These are phyloP conservation scores for Trichoderma pleuroti DNA, from an alignment of 2,329 filamentous ascomycete species.

Conservation along the genomic window DNA sequence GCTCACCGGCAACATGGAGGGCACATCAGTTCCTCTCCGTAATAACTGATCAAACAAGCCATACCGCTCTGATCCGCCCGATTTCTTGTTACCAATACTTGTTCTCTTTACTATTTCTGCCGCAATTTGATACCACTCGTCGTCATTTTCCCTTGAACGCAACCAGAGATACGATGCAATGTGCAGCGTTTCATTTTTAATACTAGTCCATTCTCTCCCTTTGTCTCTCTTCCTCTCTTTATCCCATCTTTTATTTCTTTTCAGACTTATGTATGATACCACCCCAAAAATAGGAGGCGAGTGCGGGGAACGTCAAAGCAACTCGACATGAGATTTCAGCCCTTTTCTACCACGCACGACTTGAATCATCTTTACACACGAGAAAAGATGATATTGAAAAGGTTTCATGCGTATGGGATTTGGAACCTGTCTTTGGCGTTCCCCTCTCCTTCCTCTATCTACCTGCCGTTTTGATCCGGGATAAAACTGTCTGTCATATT, in stretches of 20 bases:
- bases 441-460: constrained; percentile 16
- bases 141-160: constrained; percentile 14
- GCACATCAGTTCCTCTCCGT: constrained; percentile 26
- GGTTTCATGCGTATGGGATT: not conserved
- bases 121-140: constrained; percentile 21
- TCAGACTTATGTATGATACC: constrained; percentile 28
- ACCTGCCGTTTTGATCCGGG: not conserved
- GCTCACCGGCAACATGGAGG: constrained; percentile 80
- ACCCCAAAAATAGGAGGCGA: constrained; percentile 22
- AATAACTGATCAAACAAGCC: constrained; percentile 4
- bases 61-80: not conserved
- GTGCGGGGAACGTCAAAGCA: constrained; percentile 13
- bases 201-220: constrained; percentile 13
- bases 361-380: not conserved
- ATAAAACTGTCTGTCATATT: constrained; percentile 6
- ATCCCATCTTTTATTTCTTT: constrained; percentile 17
- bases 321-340: not conserved
- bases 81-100: not conserved
- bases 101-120: not conserved
- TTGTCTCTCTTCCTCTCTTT: not conserved
- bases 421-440: constrained; percentile 10
- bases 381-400: not conserved
- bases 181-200: constrained; percentile 19
- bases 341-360: not conserved
- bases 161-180: constrained; percentile 16